Evolutionary conservation across 1,284 basidiomycete genomes (phyloP).

Genomic region (Fomes fomentarius): DNA sequence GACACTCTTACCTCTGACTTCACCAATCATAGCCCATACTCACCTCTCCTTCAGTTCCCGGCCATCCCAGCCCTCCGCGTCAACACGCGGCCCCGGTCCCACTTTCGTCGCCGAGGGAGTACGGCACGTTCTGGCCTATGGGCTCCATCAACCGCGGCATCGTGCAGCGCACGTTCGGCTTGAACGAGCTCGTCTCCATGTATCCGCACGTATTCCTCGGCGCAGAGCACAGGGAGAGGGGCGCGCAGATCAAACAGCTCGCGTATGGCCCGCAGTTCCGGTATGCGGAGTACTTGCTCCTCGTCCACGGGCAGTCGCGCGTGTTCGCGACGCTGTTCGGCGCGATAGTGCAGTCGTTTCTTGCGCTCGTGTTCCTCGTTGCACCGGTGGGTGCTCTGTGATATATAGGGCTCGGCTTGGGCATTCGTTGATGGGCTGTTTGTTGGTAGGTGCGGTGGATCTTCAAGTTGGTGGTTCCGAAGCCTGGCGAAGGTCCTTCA

Average conservation of each 20-base stretch:
- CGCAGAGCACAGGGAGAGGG: conserved; percentile 1
- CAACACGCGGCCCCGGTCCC: conserved; percentile 52
- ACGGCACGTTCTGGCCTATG: conserved; percentile 71
- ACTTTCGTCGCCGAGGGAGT: conserved; percentile 45
- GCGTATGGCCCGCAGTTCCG: conserved; percentile 69
- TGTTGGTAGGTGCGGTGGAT: conserved; percentile 62
- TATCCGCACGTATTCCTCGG: not conserved
- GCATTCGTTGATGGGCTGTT: too few relatives aligned
- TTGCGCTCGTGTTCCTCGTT: conserved; percentile 7
- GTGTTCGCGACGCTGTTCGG: conserved; percentile 44
- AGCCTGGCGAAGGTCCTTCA: conserved; percentile 66
- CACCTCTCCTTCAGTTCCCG: conserved; percentile 41
- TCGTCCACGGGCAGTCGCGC: conserved; percentile 38
- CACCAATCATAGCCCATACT: too few relatives aligned
- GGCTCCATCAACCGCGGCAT: conserved; percentile 61
- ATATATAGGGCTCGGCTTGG: too few relatives aligned
- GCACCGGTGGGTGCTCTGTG: not conserved
- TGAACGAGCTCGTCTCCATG: conserved; percentile 49
- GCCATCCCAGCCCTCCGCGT: conserved; percentile 39
- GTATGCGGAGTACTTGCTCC: conserved; percentile 74
- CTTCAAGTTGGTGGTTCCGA: conserved; percentile 50
- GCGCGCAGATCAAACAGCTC: conserved; percentile 26
- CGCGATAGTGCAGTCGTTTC: conserved; percentile 33
- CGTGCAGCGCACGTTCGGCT: conserved; percentile 80
- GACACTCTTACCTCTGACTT: too few relatives aligned